These are phyloP conservation scores for Microbotryum intermedium DNA, from an alignment of 1,284 basidiomycete species.

Conservation along the genomic window DNA sequence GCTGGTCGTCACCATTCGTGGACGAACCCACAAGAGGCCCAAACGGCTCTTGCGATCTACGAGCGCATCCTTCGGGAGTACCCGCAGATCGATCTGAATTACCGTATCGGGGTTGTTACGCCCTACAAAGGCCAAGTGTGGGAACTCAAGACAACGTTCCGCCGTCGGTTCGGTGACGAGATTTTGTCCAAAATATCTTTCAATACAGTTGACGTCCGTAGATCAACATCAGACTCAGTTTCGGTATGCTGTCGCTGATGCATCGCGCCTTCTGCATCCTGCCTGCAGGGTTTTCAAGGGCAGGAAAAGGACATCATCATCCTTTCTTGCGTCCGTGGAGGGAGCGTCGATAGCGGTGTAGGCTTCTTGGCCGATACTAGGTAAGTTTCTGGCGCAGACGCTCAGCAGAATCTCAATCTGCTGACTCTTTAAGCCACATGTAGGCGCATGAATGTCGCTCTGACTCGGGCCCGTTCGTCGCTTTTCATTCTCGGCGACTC, in stretches of 20 bases:
- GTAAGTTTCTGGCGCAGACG: slow-evolving; percentile 1
- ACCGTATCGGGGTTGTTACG: slow-evolving; percentile 79
- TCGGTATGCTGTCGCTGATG: neutral
- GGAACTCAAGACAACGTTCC: slow-evolving; percentile 66
- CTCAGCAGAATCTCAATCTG: neutral
- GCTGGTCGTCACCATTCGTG: slow-evolving; percentile 55
- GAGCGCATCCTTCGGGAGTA: slow-evolving; percentile 62
- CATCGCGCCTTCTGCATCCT: neutral
- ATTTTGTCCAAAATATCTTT: slow-evolving; percentile 75
- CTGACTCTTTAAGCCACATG: neutral
- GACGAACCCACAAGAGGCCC: slow-evolving; percentile 67
- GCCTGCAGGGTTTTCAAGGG: slow-evolving; percentile 79
- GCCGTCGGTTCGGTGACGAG: slow-evolving; percentile 60
- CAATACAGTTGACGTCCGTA: slow-evolving; percentile 66
- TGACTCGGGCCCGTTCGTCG: slow-evolving; percentile 90
- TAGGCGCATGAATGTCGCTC: slow-evolving; percentile 91
- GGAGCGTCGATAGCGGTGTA: slow-evolving; percentile 55
- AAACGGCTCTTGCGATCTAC: slow-evolving; percentile 71
- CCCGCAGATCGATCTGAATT: slow-evolving; percentile 44
- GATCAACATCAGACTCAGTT: neutral
- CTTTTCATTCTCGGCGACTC: slow-evolving; percentile 89
- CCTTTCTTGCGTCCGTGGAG: slow-evolving; percentile 75
- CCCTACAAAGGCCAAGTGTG: slow-evolving; percentile 90
- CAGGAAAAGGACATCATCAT: slow-evolving; percentile 97
- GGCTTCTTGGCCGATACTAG: slow-evolving; percentile 61